Conservation (phyloP, 169 alveolate species). For the Plasmodium malariae region DNA sequence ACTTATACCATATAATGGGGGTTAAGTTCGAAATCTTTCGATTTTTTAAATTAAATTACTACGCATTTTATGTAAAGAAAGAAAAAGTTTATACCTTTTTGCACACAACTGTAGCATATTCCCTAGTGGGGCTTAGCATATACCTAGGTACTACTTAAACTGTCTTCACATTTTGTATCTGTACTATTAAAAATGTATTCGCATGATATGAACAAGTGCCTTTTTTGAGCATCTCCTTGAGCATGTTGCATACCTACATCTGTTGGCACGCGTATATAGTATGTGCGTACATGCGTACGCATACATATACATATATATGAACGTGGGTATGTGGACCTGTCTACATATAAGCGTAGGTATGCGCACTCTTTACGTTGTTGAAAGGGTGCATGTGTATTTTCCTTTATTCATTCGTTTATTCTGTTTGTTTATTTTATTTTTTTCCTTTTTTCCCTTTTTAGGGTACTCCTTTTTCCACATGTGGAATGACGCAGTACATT, state of each 20-base stretch:
- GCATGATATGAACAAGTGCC: background rate
- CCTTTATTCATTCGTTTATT: background rate
- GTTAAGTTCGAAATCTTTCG: conserved; percentile 69
- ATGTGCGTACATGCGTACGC: background rate
- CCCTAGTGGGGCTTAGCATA: conserved; percentile 58
- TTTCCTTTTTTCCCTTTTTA: background rate
- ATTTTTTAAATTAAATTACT: conserved; percentile 68
- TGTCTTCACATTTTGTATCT: no score
- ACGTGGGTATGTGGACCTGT: background rate
- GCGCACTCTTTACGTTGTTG: background rate
- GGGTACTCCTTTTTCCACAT: conserved; percentile 69
- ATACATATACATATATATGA: background rate
- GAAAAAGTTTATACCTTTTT: conserved; percentile 70
- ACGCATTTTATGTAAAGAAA: conserved; percentile 68
- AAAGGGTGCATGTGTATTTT: background rate
- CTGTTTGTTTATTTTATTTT: background rate
- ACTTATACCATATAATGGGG: conserved; percentile 43
- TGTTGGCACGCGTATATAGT: no score
- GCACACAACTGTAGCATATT: conserved; percentile 68
- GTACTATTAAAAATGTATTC: no score
- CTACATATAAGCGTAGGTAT: background rate
- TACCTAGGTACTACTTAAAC: conserved; percentile 62
- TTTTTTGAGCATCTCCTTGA: background rate
- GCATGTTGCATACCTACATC: background rate
- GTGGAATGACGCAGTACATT: conserved; percentile 79